Base-by-base conservation (phyloP, 768 basidiomycete species). In the Leccinum subgranulosum region DNA sequence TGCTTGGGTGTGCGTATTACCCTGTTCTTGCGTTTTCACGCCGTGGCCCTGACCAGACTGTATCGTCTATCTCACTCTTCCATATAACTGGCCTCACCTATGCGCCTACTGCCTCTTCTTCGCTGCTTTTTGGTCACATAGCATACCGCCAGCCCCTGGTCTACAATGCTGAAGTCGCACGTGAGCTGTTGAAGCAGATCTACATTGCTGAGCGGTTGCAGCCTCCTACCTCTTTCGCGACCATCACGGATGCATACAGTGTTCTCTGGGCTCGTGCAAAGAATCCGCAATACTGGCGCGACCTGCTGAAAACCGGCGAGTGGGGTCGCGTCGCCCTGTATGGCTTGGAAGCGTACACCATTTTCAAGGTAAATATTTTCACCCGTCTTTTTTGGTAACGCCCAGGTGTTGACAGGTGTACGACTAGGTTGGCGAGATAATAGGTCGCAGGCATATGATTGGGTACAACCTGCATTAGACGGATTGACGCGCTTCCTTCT, bases 301-400 rank as follows among this genome's bases (percentile, higher is more conserved):
- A 82, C 57, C 69, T 86, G 14, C 66, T 82, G 14, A 71, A 76
- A 64, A 84, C 76, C 49, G 91, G 92, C 7, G 85, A 91, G 64
- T 81, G 85, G 73, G 79, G 79, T 6, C 80, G 81, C 64, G 77
- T 92, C 25, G 84, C 84, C 10, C 71, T 92, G 17, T 92, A 93
- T 68, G 91, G 83, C 9, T 67, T 92, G 23, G 92, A 96, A 75
- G 93, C 91, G 31, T 96, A 94, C 69, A 87, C 88, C 15, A 88
- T 96, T 65, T 96, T 90, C 81, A 90, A 90, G 79, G 90, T 88
- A 60, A 33, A 83, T 25, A 6, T 11, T n/a, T 17, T 33, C 15
- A 14, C 27, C 12, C n/a, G 17, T 43, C 48, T 23, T 25, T 39
- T 39, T 15, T 45, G 46, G 34, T 27, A 45, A 17, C 43, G 12